Base-by-base conservation (phyloP, 2,329 filamentous ascomycete species). In the Botrytis squamosa region DNA sequence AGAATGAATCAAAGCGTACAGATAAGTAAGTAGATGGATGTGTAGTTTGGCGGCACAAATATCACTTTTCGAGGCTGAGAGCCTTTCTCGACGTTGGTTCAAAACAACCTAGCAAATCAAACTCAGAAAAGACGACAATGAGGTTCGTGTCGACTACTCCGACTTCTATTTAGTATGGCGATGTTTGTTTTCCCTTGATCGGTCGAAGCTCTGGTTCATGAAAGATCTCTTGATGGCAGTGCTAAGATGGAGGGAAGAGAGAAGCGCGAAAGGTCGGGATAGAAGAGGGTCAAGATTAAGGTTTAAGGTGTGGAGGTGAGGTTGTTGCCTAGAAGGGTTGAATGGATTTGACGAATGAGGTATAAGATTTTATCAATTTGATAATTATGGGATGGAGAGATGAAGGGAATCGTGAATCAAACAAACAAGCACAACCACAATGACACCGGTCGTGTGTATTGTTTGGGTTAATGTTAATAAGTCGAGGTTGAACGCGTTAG, bases 301-400 rank as follows among this genome's bases (percentile, higher is more conserved):
- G 44, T 29, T 52, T 52, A 36, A 36, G n/a, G 29, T 29, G 20
- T n/a, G n/a, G 22, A 67, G 36, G 63, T n/a, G 46, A 14, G 52
- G n/a, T 70, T 33, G 67, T 70, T 70, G 67, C 67, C 67, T 70
- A 38, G 67, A 70, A 8, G 49, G 49, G n/a, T 38, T 52, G 29
- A 22, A 16, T 38, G 33, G n/a, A 36, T 25, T n/a, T 9, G 36
- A 67, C 64, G 29, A 67, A 67, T 52, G 46, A 67, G 64, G 44
- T n/a, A 52, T 52, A 22, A 57, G 63, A 46, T 22, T 46, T 9
- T 9, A 33, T 29, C n/a, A 29, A 8, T 38, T 65, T 22, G 63
- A 65, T n/a, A 42, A 12, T 3, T 40, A n/a, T 65, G 38, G 40
- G 62, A 67, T 38, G 36, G 44, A 42, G n/a, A 29, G 49, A n/a